Evolutionary conservation across 2,329 filamentous ascomycete species (phyloP), one percentile per base, ranked within the genome.

Genomic region (Pseudocercospora crystallina): DNA sequence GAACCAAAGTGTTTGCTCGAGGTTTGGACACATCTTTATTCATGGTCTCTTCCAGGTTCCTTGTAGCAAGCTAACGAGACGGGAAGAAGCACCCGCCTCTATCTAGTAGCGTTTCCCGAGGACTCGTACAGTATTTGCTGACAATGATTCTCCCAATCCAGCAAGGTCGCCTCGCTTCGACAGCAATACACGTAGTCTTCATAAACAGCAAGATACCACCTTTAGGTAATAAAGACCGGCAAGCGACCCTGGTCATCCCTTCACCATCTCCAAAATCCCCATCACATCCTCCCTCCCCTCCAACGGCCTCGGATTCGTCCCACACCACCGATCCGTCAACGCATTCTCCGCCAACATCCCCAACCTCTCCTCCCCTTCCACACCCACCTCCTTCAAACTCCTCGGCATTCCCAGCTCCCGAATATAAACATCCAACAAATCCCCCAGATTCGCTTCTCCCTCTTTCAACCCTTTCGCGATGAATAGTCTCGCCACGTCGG

Each of bases 371-470:
- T 81, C 76, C n/a, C 68, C 68, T 0, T 71, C 71, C 2, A 84
- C 72, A 0, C 75, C 72, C 1, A 82, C 76, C 5, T 79, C 78
- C 39, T 69, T 73, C 40, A 84, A 59, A 3, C 73, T 76, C 46
- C 76, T 69, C n/a, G 80, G 80, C 75, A 84, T 70, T 0, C 73
- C 79, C 20, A 84, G 60, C 32, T 73, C 73, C 4, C 71, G 70
- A 35, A 84, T 73, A 3, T 82, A 65, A 3, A 67, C 71, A 44
- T 78, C 77, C 37, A 84, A 61, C 7, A 78, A 62, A 62, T 81
- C 79, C 0, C 77, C 76, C 15, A 81, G 65, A 57, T 80, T 75
- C 2, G 69, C 58, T 5, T 60, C 56, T 8, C 70, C 61, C 4
- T 64, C 47, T 1, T 49, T 12, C 26, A 62, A 43, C 5, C 45